These are phyloP conservation scores for Phytophthora tubulina DNA, from an alignment of 352 stramenopile genomes.

Conservation along the genomic window DNA sequence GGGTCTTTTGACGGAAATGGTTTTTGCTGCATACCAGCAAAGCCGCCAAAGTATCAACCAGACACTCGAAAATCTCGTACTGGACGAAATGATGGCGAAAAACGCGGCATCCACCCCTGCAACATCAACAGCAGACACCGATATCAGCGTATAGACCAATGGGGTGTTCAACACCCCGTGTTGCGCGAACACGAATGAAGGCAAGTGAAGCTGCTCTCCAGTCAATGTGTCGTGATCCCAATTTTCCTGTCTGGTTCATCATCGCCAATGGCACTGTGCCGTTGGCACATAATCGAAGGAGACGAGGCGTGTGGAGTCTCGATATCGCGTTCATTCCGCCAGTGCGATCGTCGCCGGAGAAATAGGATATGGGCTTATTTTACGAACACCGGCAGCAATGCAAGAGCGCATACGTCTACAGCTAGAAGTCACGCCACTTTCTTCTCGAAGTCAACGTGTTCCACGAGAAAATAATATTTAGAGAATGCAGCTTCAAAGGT, in stretches of 20 bases:
- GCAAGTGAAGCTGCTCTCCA: background rate
- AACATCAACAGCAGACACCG: constrained; percentile 18
- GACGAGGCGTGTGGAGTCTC: background rate
- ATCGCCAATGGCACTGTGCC: background rate
- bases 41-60: constrained; percentile 43
- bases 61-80: constrained; percentile 46
- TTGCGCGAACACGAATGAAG: background rate
- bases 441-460: background rate
- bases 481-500: constrained; percentile 4
- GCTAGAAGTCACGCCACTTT: background rate
- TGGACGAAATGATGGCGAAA: constrained; percentile 46
- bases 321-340: background rate
- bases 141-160: constrained; percentile 13
- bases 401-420: background rate
- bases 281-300: constrained; percentile 2
- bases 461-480: constrained; percentile 4
- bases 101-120: constrained; percentile 10
- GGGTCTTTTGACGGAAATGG: constrained; percentile 43
- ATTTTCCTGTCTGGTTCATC: background rate
- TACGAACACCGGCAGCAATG: background rate
- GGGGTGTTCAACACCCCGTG: too few species aligned
- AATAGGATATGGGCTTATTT: background rate
- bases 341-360: background rate
- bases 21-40: constrained; percentile 41
- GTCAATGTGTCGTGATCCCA: background rate